Evolutionary conservation across 257 asterid species (phyloP), one percentile per base, ranked within the genome.

Genomic region (Vinca minor): DNA sequence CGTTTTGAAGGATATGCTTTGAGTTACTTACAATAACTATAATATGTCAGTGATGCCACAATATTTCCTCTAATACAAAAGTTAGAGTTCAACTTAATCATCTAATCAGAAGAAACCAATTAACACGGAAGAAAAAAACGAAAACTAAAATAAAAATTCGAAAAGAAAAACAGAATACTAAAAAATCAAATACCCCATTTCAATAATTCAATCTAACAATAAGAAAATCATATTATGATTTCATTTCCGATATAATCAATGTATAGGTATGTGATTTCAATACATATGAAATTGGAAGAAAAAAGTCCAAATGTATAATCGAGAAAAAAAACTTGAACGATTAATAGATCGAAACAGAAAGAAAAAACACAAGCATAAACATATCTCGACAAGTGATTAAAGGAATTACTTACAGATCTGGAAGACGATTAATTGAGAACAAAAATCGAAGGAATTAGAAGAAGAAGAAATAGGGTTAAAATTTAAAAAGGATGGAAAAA

Each of bases 361-460:
- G 52, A 57, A n/a, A n/a, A n/a, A n/a, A n/a, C n/a, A n/a, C 5
- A 21, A 14, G 29, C 46, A 49, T 17, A 59, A 18, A 48, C 29
- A 76, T 53, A 21, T 31, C 25, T 13, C 8, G 3, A 17, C 8
- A 4, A 28, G 10, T 10, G 45, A 57, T 21, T 0, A 36, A n/a
- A 14, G 36, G 18, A 69, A 59, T 38, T 28, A 68, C 78, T 68
- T 59, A 56, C 77, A 62, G 71, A 74, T 63, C 76, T 53, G 65
- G 34, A 46, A 28, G 46, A 42, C 36, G 68, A 67, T 52, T 32
- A 58, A 70, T 66, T 63, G 64, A 58, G 59, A 63, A 11, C 35
- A 32, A n/a, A 47, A 44, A 18, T 11, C 8, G 50, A 64, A 49
- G 62, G 63, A 46, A 38, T 58, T 42, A 34, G 58, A 29, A 23